phyloP scores from a whole-genome alignment of 2,329 filamentous ascomycete species.

The Neonectria coccinea region DNA sequence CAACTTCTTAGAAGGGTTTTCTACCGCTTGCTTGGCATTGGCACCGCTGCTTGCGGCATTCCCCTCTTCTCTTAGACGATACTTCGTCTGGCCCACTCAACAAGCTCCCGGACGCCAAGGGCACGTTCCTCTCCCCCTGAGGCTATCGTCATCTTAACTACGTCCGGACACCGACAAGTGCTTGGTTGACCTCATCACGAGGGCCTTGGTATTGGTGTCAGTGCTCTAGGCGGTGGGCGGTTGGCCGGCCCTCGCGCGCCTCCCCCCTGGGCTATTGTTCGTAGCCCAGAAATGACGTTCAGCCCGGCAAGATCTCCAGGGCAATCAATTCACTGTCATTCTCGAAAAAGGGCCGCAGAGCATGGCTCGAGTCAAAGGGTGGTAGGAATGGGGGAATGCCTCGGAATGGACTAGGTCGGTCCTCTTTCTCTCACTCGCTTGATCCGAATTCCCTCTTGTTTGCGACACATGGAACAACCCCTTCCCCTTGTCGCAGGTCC shows the following conservation, averaged over 20 bases:
- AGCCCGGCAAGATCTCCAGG: not conserved
- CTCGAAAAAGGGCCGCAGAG: not conserved
- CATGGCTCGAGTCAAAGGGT: not conserved
- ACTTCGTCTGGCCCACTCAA: not conserved
- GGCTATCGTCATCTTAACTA: conserved; percentile 17
- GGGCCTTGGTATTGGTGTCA: not conserved
- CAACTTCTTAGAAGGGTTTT: not conserved
- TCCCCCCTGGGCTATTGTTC: not conserved
- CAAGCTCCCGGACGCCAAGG: conserved; percentile 7
- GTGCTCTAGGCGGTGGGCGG: not conserved
- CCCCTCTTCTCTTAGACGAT: not conserved
- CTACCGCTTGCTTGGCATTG: not conserved
- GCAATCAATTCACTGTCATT: not conserved
- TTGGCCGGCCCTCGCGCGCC: not conserved
- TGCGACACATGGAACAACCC: not conserved
- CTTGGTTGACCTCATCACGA: conserved; percentile 5
- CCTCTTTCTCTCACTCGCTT: not conserved
- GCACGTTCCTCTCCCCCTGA: not conserved
- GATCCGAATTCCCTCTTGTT: conserved; percentile 2
- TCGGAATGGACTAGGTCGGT: not conserved
- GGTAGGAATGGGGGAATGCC: conserved; percentile 7
- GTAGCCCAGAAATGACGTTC: conserved; percentile 1
- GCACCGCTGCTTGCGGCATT: not conserved
- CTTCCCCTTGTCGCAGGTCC: not conserved
- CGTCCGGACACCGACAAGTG: not conserved